Evolutionary conservation across 1,284 basidiomycete genomes (phyloP), one percentile per base, ranked within the genome.

Genomic region (Leccinum glutinopallens): DNA sequence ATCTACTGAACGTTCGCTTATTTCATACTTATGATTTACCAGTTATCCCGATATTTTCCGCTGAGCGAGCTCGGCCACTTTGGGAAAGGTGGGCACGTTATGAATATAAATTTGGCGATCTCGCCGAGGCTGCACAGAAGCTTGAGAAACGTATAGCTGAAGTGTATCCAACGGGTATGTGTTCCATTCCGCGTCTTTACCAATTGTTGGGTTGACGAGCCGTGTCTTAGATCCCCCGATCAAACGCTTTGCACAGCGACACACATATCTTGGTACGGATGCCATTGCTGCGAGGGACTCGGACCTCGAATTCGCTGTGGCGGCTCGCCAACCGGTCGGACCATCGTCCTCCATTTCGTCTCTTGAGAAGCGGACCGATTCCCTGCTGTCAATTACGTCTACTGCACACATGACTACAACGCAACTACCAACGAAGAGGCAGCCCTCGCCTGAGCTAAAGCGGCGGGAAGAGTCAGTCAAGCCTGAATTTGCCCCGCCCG

Each of bases 1-100:
- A n/a, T 15, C 39, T 29, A 29, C 29, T 29, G 29, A 39, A 19
- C 2, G 4, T 10, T 19, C 7, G 2, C 9, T 17, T 58, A 15
- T 19, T 41, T 58, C 5, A 9, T 33, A 2, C 39, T 25, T 10
- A 58, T n/a, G 29, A 29, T 29, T 29, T 29, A 76, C 87, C 93
- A 54, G 89, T 93, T 12, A 90, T 96, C 43, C 82, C 84, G 6
- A 90, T 85, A 12, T 95, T 98, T 74, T 76, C 91, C 1, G 82
- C 94, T 5, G 92, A 94, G 49, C 86, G 87, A 51, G 94, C 95
- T 12, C 84, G 93, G 55, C 88, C 91, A 0, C 83, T 99, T 15
- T 99, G 96, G 96, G 94, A 98, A 71, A 87, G 92, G 58, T 99
- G 97, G 97, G 90, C 94, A 3, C 85, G 90, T 65, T 97, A 97